Base-by-base conservation (phyloP, 176 grass and related monocot species). In the bread wheat (Triticum aestivum) region DNA sequence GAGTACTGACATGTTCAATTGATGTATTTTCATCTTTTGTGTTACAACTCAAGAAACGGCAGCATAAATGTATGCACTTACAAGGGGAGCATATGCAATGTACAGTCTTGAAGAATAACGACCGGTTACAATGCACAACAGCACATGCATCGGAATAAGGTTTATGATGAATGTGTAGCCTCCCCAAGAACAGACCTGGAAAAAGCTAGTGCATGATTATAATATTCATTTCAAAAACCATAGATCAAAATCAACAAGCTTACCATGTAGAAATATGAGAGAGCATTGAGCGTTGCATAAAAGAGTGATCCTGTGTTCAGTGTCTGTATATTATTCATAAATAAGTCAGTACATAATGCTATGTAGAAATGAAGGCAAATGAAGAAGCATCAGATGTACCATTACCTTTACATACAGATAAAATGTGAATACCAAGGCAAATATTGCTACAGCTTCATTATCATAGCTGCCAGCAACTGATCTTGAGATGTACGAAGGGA, bases 261-360 rank as follows among this genome's bases (percentile, higher is more conserved):
- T 99, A 99, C 97, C 97, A 99, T 99, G 94, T 99, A 99, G 87
- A 99, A 99, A 85, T 97, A 99, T 32, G 97, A 87, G 71, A 99
- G 92, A 90, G 97, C 87, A 85, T 97, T 99, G 59, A 99, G 81
- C 0, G 97, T 97, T 85, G 97, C 97, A 89, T 97, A 99, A 85
- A 99, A 99, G 32, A 99, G 94, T 8, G 94, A 99, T 83, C 97
- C 97, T 37, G 94, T 99, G 79, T 99, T 99, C 70, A 99, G 78
- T 62, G 97, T 97, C 97, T 99, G 90, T 65, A 89, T 41, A 91
- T 78, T 17, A 87, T 84, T 88, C 61, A 21, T 37, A 79, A 74
- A 78, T 8, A 82, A 44, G 78, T 91, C 10, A 86, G 90, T 29
- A n/a, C 32, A 79, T 74, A 73, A 51, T 12, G 12, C 23, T 44